Conservation (phyloP, 768 basidiomycete species). For the Udeniomyces megalosporus region DNA sequence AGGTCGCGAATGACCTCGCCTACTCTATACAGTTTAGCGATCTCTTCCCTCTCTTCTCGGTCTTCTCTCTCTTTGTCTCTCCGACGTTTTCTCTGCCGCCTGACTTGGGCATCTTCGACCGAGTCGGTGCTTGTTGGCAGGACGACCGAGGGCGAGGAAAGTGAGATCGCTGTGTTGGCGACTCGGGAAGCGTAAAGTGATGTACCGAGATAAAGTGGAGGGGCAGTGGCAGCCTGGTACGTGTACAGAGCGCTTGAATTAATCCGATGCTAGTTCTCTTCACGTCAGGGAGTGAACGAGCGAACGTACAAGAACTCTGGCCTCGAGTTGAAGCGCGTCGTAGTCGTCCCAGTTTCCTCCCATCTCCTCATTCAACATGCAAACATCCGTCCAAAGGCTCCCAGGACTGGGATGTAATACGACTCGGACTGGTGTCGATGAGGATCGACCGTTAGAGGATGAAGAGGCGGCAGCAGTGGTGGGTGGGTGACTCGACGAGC, state of each 20-base stretch:
- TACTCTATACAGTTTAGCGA: background rate
- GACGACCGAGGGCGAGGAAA: slow-evolving; percentile 18
- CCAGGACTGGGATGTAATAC: slow-evolving; percentile 26
- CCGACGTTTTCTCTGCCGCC: background rate
- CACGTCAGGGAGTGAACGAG: background rate
- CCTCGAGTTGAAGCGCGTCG: slow-evolving; percentile 30
- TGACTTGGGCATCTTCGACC: background rate
- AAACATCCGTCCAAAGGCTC: slow-evolving; percentile 25
- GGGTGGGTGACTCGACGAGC: slow-evolving; percentile 22
- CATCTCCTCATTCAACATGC: slow-evolving; percentile 18
- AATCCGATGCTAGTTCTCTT: background rate
- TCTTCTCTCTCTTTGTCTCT: background rate
- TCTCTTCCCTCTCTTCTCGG: background rate
- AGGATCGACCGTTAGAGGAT: slow-evolving; percentile 20
- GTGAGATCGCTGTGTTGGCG: slow-evolving; percentile 24
- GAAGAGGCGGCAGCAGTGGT: slow-evolving; percentile 22
- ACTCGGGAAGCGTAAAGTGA: slow-evolving; percentile 27
- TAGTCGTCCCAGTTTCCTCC: slow-evolving; percentile 26
- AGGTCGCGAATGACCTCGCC: background rate
- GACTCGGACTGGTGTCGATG: slow-evolving; percentile 17
- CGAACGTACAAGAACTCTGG: slow-evolving; percentile 30
- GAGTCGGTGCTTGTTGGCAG: background rate
- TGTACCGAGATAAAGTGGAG: slow-evolving; percentile 29
- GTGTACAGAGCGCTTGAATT: background rate
- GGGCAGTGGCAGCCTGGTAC: slow-evolving; percentile 29